Base-by-base conservation (phyloP, 2,329 filamentous ascomycete genomes). In the Juglanconis sp. region DNA sequence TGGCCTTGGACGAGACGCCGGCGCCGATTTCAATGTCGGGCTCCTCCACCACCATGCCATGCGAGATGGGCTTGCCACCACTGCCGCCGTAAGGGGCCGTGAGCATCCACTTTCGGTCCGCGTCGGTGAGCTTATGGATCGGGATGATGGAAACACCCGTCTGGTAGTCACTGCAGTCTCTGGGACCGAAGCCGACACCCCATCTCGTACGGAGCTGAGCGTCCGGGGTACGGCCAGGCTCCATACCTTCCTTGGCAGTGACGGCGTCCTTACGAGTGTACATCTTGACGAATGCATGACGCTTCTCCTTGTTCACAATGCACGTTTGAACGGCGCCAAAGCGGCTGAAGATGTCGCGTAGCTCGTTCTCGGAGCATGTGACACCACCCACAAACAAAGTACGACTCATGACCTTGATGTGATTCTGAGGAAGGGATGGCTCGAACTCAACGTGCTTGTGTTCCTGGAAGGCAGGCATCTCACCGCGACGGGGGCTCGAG, bases 261-360 rank as follows among this genome's bases (percentile, higher is more conserved):
- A 96, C 83, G 13, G 95, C 94, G 74, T 96, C 92, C 64, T 86
- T 83, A 42, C 96, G 91, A 65, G 86, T 95, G 66, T 95, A 85
- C 95, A 99, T 99, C 78, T 99, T 99, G 70, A 99, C 94, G 73
- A 99, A 99, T 5, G 95, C 95, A 74, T 99, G 95, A 17, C 95
- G 90, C 78, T 98, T 99, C 71, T 99, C 95, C 70, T 92, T 90
- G 77, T 99, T 98, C 66, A 97, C 93, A 66, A 99, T 99, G 76
- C 94, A 98, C 1, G 94, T 97, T 75, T 99, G 95, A 4, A 99
- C 95, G 56, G 87, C 81, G 61, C 95, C 95, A 71, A 88, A 96
- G 50, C 87, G 87, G 69, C 80, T 81, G 74, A 99, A 99, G 49
- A 96, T 87, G 54, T 78, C 79, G 56, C 92, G 87, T 56, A 99